Evolutionary conservation across 768 basidiomycete genomes (phyloP), one percentile per base, ranked within the genome.

Genomic region (Sporobolomyces pararoseus): DNA sequence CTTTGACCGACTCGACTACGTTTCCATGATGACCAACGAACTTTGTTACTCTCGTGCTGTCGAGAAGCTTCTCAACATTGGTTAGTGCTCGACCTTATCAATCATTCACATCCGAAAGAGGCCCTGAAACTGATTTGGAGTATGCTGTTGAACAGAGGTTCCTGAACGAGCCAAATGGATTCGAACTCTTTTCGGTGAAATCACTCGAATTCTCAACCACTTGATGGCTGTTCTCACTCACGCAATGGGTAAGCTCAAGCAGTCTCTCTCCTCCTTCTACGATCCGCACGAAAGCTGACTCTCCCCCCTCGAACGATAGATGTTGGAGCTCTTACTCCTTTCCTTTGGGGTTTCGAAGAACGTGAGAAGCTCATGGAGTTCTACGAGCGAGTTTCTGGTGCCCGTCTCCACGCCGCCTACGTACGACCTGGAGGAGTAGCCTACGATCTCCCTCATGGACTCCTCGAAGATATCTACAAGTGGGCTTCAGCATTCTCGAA

Each of bases 11-110:
- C 84, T 98, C 68, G 96, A 99, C 83, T 99, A 99, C 76, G 95
- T 98, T 63, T 97, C 95, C 57, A 98, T 97, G 96, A 99, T 99
- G 96, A 98, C 96, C 37, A 99, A 98, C 80, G 96, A 99, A 79
- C 85, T 95, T 19, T 95, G 90, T 79, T 99, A 96, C 82, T 91
- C 93, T 3, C 85, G 96, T 37, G 96, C 96, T 2, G 96, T 98
- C 19, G 96, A 99, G 82, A 98, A 97, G 78, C 85, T 98, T 29
- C 87, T 99, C 77, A 98, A 97, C 81, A 74, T 74, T 35, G 72
- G 74, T 75, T 23, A 32, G 70, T 27, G 16, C 23, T 35, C 39
- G 50, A 19, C 31, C 27, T 42, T n/a, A 19, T 7, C 50, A 19
- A 12, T 16, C 46, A 16, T 50, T n/a, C 58, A 3, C 32, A 13